Base-by-base conservation (phyloP, 2,329 filamentous ascomycete species). In the Dichotomopilus funicola region DNA sequence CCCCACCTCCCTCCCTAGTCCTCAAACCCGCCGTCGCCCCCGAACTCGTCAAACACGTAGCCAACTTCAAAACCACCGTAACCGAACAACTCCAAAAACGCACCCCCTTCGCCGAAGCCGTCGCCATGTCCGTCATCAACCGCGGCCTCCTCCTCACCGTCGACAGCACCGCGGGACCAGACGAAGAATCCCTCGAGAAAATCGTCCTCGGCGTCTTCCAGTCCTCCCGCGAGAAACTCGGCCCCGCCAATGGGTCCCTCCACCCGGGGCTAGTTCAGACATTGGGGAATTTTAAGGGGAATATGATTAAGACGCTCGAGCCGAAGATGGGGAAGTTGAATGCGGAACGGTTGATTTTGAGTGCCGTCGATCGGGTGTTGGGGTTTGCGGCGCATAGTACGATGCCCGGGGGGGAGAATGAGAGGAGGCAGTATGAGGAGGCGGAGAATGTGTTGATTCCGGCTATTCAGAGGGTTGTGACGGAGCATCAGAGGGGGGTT, bases 51-150 rank as follows among this genome's bases (percentile, higher is more conserved):
- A 61, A 66, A 6, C 72, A 73, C 11, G 70, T 80, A 13, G 69
- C 72, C 37, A 70, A 70, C 13, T 73, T 80, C 64, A 77, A 76
- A 61, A 72, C 73, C 9, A 74, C 76, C 8, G 68, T 80, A 12
- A 70, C 75, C 9, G 70, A 73, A 51, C 76, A 76, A 54, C 69
- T 79, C 43, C 70, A 70, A 49, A 74, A 72, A 58, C 72, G 73
- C 1, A 69, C 71, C 11, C 70, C 70, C 33, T 70, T 73, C 54
- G 70, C 75, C 12, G 73, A 78, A 55, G 74, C 72, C 31, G 73
- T 79, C 31, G 75, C 78, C 57, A 77, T 79, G 72, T 78, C 76
- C 6, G 78, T 78, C 10, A 68, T 80, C 58, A 79, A 79, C 59
- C 76, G 77, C 33, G 76, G 73, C 45, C 66, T 80, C 8, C 76